Evolutionary conservation across 352 stramenopile species (phyloP).

Genomic region (Achlya hypogyna): DNA sequence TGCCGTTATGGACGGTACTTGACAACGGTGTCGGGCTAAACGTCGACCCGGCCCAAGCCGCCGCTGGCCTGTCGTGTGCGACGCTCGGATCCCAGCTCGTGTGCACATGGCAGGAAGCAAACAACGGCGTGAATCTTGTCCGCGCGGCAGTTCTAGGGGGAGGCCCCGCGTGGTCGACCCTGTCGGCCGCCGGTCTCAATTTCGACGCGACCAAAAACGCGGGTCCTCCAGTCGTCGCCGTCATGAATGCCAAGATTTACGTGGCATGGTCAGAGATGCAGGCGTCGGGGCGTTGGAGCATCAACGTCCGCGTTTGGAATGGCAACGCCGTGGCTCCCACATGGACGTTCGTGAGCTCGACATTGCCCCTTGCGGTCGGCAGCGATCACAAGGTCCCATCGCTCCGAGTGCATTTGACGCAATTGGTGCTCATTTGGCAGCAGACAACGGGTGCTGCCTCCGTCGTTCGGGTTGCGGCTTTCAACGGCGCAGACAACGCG

Average conservation of each 20-base stretch:
- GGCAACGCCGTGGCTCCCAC: constrained; percentile 21
- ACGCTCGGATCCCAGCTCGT: not conserved
- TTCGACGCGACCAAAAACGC: constrained; percentile 35
- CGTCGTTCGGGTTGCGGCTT: constrained; percentile 42
- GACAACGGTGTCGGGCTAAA: constrained; percentile 32
- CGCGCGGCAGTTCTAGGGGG: constrained; percentile 40
- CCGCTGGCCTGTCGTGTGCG: not conserved
- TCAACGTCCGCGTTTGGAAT: constrained; percentile 38
- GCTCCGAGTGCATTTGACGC: not conserved
- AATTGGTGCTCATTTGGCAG: not conserved
- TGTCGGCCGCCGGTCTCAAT: constrained; percentile 26
- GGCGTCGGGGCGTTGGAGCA: constrained; percentile 31
- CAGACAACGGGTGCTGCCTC: not conserved
- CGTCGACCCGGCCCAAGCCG: constrained; percentile 28
- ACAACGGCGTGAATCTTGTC: constrained; percentile 5
- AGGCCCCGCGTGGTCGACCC: constrained; percentile 12
- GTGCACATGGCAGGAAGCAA: constrained; percentile 5
- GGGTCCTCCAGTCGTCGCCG: constrained; percentile 24
- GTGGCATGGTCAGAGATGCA: constrained; percentile 43
- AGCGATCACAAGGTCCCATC: not conserved
- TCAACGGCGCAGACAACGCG: constrained; percentile 22
- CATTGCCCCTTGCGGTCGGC: not conserved
- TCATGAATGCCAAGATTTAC: constrained; percentile 31
- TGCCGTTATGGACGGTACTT: constrained; percentile 6
- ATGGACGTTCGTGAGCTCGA: constrained; percentile 34